Base-by-base conservation (phyloP, 2,329 filamentous ascomycete genomes). In the Fusarium kyushuense region DNA sequence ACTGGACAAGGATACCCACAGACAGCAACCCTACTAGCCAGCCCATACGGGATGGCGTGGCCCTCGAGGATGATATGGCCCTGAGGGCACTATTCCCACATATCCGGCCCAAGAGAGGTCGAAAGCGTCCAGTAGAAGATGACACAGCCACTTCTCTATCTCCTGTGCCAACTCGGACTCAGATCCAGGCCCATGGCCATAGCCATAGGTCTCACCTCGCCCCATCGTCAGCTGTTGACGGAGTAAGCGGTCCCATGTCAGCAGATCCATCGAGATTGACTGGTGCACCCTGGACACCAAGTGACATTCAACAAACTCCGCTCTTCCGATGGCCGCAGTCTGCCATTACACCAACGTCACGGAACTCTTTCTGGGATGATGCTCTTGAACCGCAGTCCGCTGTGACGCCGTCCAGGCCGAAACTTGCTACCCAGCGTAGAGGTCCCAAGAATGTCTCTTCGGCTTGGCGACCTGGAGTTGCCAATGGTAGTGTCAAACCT, bases 381-480 rank as follows among this genome's bases (percentile, higher is more conserved):
- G 64, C 80, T 5, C 62, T 76, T 46, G 90, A 93, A 66, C 91
- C 92, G 12, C 89, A 85, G 48, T 94, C 93, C 1, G 92, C 92
- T 5, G 83, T 92, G n/a, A 92, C 90, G 6, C 89, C 90, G 1
- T 88, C 86, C 53, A 89, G 84, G 65, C 78, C 80, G 4, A 84
- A 86, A 60, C 78, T 83, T 19, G 53, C 74, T 5, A 58, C 67
- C 13, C 78, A 77, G 56, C 87, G 92, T 6, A 92, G 96, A 76
- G 94, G 94, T 0, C 92, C 93, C 1, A 88, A 88, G 74, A 93
- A 92, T 9, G 93, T 97, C 1, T 97, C 94, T 1, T 97, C 94
- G 12, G 94, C 94, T 1, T 97, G 94, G 94, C 89, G 91, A 56
- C 88, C 88, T 66, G 87, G 86, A 60, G 87, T 87, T 17, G 83